A percentile compares a stretch with the other conserved stretches of the same genome.
Conservation (phyloP, 305 asterid genomes). For the Vinca major region DNA sequence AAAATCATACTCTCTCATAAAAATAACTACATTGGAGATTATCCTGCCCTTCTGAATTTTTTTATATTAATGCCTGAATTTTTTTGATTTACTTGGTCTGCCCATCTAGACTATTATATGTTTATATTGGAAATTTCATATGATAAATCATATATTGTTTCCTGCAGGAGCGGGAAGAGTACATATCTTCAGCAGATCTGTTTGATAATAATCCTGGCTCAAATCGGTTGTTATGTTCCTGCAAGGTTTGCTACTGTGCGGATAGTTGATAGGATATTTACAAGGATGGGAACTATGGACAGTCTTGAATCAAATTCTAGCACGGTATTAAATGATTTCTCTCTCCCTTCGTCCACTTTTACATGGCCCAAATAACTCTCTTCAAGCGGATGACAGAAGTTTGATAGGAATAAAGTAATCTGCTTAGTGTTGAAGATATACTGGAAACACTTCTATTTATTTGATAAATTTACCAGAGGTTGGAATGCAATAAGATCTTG, state of each 20-base stretch:
- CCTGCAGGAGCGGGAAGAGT: constrained; percentile 91
- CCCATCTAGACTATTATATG: not conserved
- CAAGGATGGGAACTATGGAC: constrained; percentile 94
- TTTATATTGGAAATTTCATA: not conserved
- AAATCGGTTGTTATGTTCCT: constrained; percentile 93
- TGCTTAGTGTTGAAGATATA: not conserved
- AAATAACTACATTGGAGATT: not conserved
- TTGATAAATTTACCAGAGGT: not conserved
- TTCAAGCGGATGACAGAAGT: not conserved
- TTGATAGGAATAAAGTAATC: not conserved
- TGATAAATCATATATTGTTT: constrained; percentile 5
- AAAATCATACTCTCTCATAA: not conserved
- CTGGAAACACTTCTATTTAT: not conserved
- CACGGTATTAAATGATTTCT: constrained; percentile 44
- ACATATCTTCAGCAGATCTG: constrained; percentile 96
- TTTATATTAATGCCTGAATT: not conserved
- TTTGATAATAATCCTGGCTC: constrained; percentile 82
- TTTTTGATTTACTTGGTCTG: not conserved
- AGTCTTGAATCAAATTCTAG: constrained; percentile 88
- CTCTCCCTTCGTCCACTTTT: too few relatives aligned
- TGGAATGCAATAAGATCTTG: not conserved
- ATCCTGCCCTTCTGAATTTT: not conserved
- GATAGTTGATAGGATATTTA: constrained; percentile 85
- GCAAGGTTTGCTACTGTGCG: constrained; percentile 78
- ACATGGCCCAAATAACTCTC: not conserved